phyloP scores from a whole-genome alignment of 768 basidiomycete species.

The Filobasidium floriforme region DNA sequence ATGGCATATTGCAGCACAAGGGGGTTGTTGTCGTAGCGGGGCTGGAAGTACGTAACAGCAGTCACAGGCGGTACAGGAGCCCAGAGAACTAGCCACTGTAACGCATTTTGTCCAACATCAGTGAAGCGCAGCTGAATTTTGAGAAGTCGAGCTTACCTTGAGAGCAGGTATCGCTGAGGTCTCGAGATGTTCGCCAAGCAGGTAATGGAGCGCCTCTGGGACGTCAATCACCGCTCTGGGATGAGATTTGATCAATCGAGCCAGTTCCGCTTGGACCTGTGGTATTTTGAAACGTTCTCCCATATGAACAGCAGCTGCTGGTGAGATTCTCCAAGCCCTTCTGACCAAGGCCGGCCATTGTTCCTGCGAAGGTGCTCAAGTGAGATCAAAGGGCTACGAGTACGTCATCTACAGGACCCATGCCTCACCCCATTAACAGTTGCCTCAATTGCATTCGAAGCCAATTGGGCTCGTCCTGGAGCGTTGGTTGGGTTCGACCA shows the following conservation, averaged over 20 bases:
- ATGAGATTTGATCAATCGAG: constrained; percentile 63
- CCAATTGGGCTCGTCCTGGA: constrained; percentile 40
- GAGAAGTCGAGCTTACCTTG: constrained; percentile 53
- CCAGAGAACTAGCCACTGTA: constrained; percentile 79
- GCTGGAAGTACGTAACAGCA: constrained; percentile 64
- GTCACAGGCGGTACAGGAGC: constrained; percentile 64
- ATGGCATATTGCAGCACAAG: constrained; percentile 90
- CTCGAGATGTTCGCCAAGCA: constrained; percentile 68
- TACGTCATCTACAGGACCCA: constrained; percentile 1
- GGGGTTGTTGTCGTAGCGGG: constrained; percentile 72
- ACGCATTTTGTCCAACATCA: background rate
- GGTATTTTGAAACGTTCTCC: constrained; percentile 77
- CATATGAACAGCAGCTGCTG: constrained; percentile 72
- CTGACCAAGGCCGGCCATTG: constrained; percentile 63
- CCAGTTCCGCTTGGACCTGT: constrained; percentile 63
- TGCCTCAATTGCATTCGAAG: constrained; percentile 53
- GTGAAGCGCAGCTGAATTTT: background rate
- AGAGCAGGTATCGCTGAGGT: constrained; percentile 58
- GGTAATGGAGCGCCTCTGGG: constrained; percentile 71
- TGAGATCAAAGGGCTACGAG: constrained; percentile 5
- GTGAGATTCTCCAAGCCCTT: constrained; percentile 72
- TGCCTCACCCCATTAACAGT: constrained; percentile 57
- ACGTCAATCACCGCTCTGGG: constrained; percentile 62
- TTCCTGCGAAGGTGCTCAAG: constrained; percentile 20
- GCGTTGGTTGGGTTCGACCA: constrained; percentile 88